These are phyloP conservation scores for Yarrowia yakushimensis DNA, from an alignment of 805 yeast species.

Conservation along the genomic window DNA sequence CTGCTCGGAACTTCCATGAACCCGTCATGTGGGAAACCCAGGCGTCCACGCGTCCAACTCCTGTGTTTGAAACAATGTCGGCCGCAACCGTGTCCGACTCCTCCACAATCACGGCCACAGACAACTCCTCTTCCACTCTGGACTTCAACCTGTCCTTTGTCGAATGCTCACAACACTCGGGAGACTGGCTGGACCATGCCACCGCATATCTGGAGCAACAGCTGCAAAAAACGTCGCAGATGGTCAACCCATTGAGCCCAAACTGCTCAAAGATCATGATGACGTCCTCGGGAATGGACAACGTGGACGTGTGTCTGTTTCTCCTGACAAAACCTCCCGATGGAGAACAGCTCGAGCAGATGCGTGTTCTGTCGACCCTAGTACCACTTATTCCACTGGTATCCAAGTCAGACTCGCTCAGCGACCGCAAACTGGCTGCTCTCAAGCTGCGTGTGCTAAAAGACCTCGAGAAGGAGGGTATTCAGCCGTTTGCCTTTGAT, in stretches of 20 bases:
- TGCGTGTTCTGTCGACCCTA: neutral
- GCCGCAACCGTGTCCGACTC: neutral
- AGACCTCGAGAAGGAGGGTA: neutral
- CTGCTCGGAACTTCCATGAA: neutral
- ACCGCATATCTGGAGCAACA: slow-evolving; percentile 30
- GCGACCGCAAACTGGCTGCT: neutral
- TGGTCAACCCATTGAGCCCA: slow-evolving; percentile 30
- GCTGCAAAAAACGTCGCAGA: slow-evolving; percentile 30
- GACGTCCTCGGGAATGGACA: slow-evolving; percentile 30
- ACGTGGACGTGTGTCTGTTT: slow-evolving; percentile 30
- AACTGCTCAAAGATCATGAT: slow-evolving; percentile 28
- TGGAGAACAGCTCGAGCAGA: slow-evolving; percentile 1
- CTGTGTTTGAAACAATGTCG: slow-evolving; percentile 22
- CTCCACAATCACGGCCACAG: neutral
- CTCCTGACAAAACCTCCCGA: slow-evolving; percentile 27
- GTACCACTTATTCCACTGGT: slow-evolving; percentile 11
- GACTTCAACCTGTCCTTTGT: slow-evolving; percentile 33
- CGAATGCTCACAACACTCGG: slow-evolving; percentile 24
- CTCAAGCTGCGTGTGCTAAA: neutral
- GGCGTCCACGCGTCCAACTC: slow-evolving; percentile 34
- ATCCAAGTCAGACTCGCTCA: neutral
- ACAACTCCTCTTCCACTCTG: slow-evolving; percentile 7
- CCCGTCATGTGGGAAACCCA: slow-evolving; percentile 26
- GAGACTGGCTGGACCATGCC: slow-evolving; percentile 29
- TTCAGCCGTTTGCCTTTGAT: slow-evolving; percentile 6